These are phyloP conservation scores for Fusarium sp. DNA, from an alignment of 2,329 filamentous ascomycete species.

Conservation along the genomic window DNA sequence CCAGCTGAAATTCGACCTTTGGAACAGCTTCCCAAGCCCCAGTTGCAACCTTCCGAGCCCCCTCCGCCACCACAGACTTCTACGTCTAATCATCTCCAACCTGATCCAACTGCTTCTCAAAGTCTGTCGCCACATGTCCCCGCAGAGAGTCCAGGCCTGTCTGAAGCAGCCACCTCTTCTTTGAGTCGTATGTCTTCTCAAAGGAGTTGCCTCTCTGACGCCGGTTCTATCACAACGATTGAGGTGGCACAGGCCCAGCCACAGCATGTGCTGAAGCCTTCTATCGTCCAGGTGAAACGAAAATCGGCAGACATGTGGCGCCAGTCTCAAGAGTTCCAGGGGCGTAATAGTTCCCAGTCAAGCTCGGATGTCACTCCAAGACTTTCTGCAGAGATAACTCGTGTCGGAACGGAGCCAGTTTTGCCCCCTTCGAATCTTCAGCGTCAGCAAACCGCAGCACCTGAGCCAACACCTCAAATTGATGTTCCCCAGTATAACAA, in stretches of 20 bases:
- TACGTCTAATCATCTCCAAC: background rate
- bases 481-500: conserved; percentile 1
- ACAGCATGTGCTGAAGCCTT: conserved; percentile 44
- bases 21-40: background rate
- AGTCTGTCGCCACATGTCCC: conserved; percentile 9
- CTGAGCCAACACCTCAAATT: conserved; percentile 1
- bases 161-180: conserved; percentile 28
- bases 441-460: conserved; percentile 8
- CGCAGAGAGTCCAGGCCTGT: conserved; percentile 34
- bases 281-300: conserved; percentile 44
- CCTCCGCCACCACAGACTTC: background rate
- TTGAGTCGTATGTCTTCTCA: conserved; percentile 33
- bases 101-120: background rate
- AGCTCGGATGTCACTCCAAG: conserved; percentile 23
- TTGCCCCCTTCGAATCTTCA: conserved; percentile 1
- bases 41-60: background rate
- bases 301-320: conserved; percentile 40
- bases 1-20: background rate
- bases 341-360: conserved; percentile 10
- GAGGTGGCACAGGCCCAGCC: conserved; percentile 45
- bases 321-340: conserved; percentile 26
- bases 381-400: conserved; percentile 21
- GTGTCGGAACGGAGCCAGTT: background rate
- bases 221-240: conserved; percentile 44
- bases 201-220: conserved; percentile 41